Base-by-base conservation (phyloP, 1,139 yeast genomes). In the Geotrichum citri-aurantii region DNA sequence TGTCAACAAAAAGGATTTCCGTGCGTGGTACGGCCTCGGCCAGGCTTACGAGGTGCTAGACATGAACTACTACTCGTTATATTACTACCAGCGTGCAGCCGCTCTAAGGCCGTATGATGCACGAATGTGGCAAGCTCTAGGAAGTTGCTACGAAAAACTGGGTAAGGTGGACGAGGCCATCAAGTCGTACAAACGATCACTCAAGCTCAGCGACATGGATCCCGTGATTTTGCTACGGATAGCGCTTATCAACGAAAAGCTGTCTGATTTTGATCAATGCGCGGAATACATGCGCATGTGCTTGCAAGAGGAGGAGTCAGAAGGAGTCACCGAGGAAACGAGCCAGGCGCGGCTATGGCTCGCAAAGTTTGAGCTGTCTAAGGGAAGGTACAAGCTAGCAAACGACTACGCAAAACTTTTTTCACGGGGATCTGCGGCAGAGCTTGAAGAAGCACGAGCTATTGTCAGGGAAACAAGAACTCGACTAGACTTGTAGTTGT, bases 11-110 rank as follows among this genome's bases (percentile, higher is more conserved):
- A 86, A 88, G 68, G 99, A 95, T 71, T 95, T 88, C 71, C 79
- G 97, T 57, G 99, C 99, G 0, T 95, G 99, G 99, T 93, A 93
- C 72, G 99, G 99, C 0, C 77, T 95, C 57, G 99, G 99, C 0
- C 99, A 93, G 72, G 98, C 99, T 0, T 95, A 95, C 70, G 99
- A 95, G 71, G 96, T 95, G 19, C 77, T 93, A 61, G 98, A 93
- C 66, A 92, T 92, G 97, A 95, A 89, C 71, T 78, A 90, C 65
- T 95, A 92, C 69, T 93, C 98, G 0, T 76, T 92, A 48, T 92
- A 91, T 71, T 93, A 95, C 70, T 95, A 90, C 70, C 97, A 93
- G 73, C 79, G 89, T 54, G 97, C 98, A 0, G 88, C 97, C 48
- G 82, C 89, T 24, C 77, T 95, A 63, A 92, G 88, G 64, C 98